These are phyloP conservation scores for Leccinum pseudoinsigne DNA, from an alignment of 1,284 basidiomycete genomes.

Conservation along the genomic window DNA sequence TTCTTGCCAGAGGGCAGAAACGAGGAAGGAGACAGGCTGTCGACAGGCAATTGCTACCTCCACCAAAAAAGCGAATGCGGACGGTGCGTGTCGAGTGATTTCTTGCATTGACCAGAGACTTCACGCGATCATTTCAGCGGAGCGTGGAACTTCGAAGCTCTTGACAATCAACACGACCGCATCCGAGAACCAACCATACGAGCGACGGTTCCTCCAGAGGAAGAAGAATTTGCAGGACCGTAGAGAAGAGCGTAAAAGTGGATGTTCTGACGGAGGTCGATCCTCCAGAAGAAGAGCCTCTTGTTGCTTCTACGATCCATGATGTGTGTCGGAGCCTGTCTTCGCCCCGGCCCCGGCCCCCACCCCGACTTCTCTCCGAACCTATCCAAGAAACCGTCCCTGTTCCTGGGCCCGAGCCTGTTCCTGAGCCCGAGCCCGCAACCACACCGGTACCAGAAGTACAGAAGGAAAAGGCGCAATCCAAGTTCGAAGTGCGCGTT, in stretches of 20 bases:
- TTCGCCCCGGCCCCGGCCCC: too few relatives aligned
- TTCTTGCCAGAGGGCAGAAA: conserved; percentile 74
- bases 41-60: conserved; percentile 42
- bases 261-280: conserved; percentile 21
- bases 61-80: conserved; percentile 51
- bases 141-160: conserved; percentile 46
- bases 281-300: conserved; percentile 11
- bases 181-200: conserved; percentile 49
- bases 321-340: conserved; percentile 1
- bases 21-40: conserved; percentile 51
- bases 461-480: too few relatives aligned
- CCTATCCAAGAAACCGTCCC: too few relatives aligned
- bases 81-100: conserved; percentile 39
- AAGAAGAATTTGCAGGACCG: conserved; percentile 18
- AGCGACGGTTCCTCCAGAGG: conserved; percentile 17
- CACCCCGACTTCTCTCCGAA: too few relatives aligned
- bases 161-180: conserved; percentile 50
- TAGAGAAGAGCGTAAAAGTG: neutral
- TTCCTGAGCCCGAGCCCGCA: too few relatives aligned
- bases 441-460: too few relatives aligned
- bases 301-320: neutral
- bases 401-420: too few relatives aligned
- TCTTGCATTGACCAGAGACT: neutral
- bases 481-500: too few relatives aligned
- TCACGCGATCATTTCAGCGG: conserved; percentile 21